Evolutionary conservation across 2,329 filamentous ascomycete genomes (phyloP), one percentile per base, ranked within the genome.

Genomic region (Colletotrichum cuscutae): DNA sequence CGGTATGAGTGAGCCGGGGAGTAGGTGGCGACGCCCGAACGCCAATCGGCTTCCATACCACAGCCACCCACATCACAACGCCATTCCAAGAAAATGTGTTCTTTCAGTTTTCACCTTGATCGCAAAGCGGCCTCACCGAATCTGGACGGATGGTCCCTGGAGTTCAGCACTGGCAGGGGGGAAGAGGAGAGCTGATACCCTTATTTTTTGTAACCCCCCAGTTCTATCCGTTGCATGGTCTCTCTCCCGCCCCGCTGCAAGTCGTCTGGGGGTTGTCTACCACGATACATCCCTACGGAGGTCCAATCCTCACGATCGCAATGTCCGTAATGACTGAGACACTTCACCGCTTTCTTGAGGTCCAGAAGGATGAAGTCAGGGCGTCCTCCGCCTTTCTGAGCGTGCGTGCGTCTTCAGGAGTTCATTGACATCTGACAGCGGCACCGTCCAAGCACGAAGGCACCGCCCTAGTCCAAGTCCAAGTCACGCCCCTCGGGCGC

Each of bases 381-480:
- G 15, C 37, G 24, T 13, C 30, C 56, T 37, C 54, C 56, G 53
- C 59, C 35, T 56, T 60, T 19, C 53, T 54, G 30, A 32, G 30
- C 30, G 32, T 70, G n/a, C 30, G 42, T 54, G n/a, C 35, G 61
- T 35, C 30, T 64, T 32, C 42, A 26, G 19, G 32, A 52, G 37
- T 46, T 15, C 49, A 42, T 70, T 65, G 49, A 65, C 71, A 71
- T 73, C 71, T 73, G 71, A 73, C 66, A 73, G 71, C 71, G 61
- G 61, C 66, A 71, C 68, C 61, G 70, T 65, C 24, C 15, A 62
- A 49, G 37, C 37, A 58, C 35, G 19, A 49, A 49, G 15, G 32
- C 46, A 30, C 42, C 53, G 35, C 30, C 56, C 49, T 61, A 68
- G 69, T 53, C 58, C 11, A 68, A 65, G 69, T 11, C 65, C 58